These are phyloP conservation scores for Lycium barbarum DNA, from an alignment of 257 asterid genomes.

Conservation along the genomic window DNA sequence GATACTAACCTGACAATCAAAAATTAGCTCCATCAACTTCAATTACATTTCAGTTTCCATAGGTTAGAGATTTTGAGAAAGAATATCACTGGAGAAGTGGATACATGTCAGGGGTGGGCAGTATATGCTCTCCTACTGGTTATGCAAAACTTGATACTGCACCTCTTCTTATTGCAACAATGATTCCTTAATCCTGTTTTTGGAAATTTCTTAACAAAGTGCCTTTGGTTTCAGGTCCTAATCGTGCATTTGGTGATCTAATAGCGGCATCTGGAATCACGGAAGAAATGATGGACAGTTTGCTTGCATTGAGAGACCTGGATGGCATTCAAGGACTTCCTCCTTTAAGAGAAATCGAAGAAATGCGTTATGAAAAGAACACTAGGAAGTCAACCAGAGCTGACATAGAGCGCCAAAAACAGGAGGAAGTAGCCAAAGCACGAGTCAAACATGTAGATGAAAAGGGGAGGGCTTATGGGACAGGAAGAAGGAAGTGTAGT, in stretches of 20 bases:
- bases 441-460: constrained; percentile 81
- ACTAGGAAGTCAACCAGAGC: constrained; percentile 63
- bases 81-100: neutral
- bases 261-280: constrained; percentile 91
- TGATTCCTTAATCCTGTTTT: neutral
- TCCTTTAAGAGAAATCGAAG: constrained; percentile 80
- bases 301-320: constrained; percentile 80
- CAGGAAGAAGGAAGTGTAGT: constrained; percentile 96
- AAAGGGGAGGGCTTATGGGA: constrained; percentile 94
- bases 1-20: neutral
- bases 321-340: constrained; percentile 91
- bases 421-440: constrained; percentile 80
- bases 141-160: constrained; percentile 1
- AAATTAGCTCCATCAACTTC: constrained; percentile 1
- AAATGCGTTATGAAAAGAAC: constrained; percentile 70
- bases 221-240: constrained; percentile 67
- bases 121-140: constrained; percentile 9
- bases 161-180: neutral
- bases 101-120: neutral
- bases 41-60: neutral
- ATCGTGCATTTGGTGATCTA: constrained; percentile 95
- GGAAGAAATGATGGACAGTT: constrained; percentile 88
- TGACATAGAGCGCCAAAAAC: constrained; percentile 83
- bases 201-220: neutral
- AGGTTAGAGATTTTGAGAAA: neutral